phyloP scores from a whole-genome alignment of 768 basidiomycete species.

The Strobilomyces dryophilus region DNA sequence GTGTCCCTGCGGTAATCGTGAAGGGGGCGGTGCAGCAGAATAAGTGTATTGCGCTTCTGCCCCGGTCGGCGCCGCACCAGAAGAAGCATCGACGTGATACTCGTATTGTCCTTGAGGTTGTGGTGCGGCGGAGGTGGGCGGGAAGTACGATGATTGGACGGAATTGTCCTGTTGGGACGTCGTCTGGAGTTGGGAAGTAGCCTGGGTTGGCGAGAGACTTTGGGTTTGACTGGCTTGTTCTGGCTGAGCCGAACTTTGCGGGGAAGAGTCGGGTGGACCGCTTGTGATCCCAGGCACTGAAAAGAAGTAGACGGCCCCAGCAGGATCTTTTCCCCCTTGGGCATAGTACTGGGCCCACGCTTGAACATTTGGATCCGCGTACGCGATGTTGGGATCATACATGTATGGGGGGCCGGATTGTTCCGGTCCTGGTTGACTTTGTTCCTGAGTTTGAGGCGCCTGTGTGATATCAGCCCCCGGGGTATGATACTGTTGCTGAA shows the following conservation, averaged over 20 bases:
- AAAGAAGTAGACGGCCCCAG: constrained; percentile 78
- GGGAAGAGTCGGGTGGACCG: constrained; percentile 16
- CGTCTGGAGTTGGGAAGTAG: constrained; percentile 14
- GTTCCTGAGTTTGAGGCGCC: constrained; percentile 7
- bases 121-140: background rate
- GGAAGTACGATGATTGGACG: constrained; percentile 14
- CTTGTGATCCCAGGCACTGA: constrained; percentile 73
- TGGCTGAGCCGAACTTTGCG: constrained; percentile 2
- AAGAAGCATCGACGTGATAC: constrained; percentile 18
- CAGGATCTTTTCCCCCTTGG: constrained; percentile 67
- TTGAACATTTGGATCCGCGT: constrained; percentile 77
- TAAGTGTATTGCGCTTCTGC: constrained; percentile 17
- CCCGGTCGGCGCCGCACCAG: constrained; percentile 2
- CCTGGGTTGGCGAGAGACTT: constrained; percentile 14
- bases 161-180: constrained; percentile 10
- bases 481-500: constrained; percentile 23
- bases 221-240: constrained; percentile 12
- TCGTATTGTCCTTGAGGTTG: constrained; percentile 21
- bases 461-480: constrained; percentile 7
- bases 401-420: constrained; percentile 43
- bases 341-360: constrained; percentile 87
- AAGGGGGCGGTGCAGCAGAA: constrained; percentile 7
- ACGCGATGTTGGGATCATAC: constrained; percentile 64
- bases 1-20: constrained; percentile 15
- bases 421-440: constrained; percentile 16